Base-by-base conservation (phyloP, 768 basidiomycete genomes). In the Phaffia australis region DNA sequence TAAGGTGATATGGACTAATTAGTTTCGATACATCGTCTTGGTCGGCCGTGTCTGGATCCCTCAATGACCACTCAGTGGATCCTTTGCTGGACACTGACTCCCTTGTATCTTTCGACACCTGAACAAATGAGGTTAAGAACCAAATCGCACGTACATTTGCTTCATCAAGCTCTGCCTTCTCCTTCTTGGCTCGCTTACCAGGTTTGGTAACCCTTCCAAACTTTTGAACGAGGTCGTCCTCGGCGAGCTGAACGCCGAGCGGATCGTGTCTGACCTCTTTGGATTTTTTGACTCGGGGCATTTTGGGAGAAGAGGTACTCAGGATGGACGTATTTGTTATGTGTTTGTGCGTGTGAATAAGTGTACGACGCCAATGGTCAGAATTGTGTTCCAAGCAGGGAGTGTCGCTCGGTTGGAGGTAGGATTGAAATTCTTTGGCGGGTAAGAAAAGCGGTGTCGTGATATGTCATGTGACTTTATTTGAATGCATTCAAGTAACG, bases 171-270 rank as follows among this genome's bases (percentile, higher is more conserved):
- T 80, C 79, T 57, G 80, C 79, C 46, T 54, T 55, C 49, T 61
- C 50, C 25, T 54, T 56, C 25, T 74, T 79, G 68, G 73, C 80
- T 61, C 80, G 81, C 29, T 71, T 72, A 49, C 89, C 71, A 3
- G 73, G 72, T 68, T 73, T 84, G 79, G 51, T 87, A 87, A 78
- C 71, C 81, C 85, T 29, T 84, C 93, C 77, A 58, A 90, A 91
- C 75, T 86, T 89, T 71, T 81, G 84, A 21, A 86, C 74, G 0
- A 81, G 72, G 71, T 89, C 87, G 73, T 94, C 93, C 68, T 85
- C 84, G 62, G 83, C 81, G 63, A 98, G 81, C 77, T 95, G 88
- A 30, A 86, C 80, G 71, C 87, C 85, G 35, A 98, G 82, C 50
- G 93, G 92, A 72, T 91, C 92, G 78, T 90, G 93, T 73, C 89